Evolutionary conservation across 164 flowering plant genomes (phyloP).

Genomic region (Chimonanthus praecox): DNA sequence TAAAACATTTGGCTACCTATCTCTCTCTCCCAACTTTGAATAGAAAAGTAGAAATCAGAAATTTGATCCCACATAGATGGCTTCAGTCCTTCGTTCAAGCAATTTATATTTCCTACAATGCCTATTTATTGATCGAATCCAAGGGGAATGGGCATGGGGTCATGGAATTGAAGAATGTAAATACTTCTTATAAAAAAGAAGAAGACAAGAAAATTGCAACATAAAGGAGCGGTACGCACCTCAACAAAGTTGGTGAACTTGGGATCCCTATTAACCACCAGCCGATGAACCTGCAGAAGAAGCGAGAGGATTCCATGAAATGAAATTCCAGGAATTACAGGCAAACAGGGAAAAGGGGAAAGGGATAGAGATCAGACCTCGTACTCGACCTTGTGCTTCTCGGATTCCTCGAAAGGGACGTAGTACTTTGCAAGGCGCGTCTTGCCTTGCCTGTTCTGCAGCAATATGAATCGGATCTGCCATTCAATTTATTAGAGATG

Average conservation of each 20-base stretch:
- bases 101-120: too few relatives aligned
- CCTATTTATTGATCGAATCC: too few relatives aligned
- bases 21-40: too few relatives aligned
- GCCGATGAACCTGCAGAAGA: slow-evolving; percentile 70
- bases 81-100: too few relatives aligned
- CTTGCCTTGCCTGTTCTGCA: slow-evolving; percentile 97
- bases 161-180: too few relatives aligned
- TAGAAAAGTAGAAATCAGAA: too few relatives aligned
- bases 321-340: neutral
- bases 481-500: neutral
- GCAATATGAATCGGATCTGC: slow-evolving; percentile 91
- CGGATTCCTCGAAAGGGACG: slow-evolving; percentile 93
- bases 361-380: slow-evolving; percentile 46
- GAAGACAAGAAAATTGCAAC: neutral
- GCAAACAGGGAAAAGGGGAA: neutral
- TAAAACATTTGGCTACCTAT: too few relatives aligned
- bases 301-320: neutral
- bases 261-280: slow-evolving; percentile 99
- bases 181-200: neutral
- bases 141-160: too few relatives aligned
- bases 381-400: slow-evolving; percentile 98
- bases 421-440: slow-evolving; percentile 95
- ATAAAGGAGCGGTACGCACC: slow-evolving; percentile 30
- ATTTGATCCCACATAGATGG: too few relatives aligned
- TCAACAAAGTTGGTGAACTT: slow-evolving; percentile 96